A percentile compares a stretch with the other conserved stretches of the same genome.
Evolutionary conservation across 108 stramenopile genomes (phyloP).

Genomic region (Nitzschia palea): DNA sequence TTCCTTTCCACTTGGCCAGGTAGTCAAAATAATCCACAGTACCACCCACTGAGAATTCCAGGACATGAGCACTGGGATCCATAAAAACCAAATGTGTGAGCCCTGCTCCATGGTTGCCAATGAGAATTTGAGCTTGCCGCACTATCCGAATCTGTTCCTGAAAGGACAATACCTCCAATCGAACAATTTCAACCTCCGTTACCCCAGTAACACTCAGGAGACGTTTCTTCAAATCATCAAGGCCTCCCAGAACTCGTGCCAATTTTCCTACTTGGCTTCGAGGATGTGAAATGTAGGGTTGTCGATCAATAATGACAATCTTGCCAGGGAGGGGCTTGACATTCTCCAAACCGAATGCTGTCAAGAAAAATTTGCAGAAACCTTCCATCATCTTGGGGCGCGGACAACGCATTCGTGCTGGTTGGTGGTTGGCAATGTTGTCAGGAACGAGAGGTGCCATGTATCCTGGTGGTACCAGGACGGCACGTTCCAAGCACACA

Average conservation of each 20-base stretch:
- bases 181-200: slow-evolving; percentile 24
- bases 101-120: slow-evolving; percentile 41
- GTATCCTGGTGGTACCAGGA: slow-evolving; percentile 47
- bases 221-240: background rate
- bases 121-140: slow-evolving; percentile 30
- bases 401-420: background rate
- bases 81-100: slow-evolving; percentile 25
- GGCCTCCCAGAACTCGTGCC: background rate
- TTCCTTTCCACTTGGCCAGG: slow-evolving; percentile 15
- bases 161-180: slow-evolving; percentile 25
- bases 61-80: slow-evolving; percentile 7
- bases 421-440: too few species aligned
- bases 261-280: slow-evolving; percentile 15
- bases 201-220: background rate
- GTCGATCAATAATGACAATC: slow-evolving; percentile 43
- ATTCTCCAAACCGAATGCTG: slow-evolving; percentile 13
- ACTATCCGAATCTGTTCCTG: slow-evolving; percentile 25
- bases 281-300: slow-evolving; percentile 45
- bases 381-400: background rate
- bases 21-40: slow-evolving; percentile 18
- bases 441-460: slow-evolving; percentile 14
- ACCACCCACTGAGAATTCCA: slow-evolving; percentile 12
- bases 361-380: slow-evolving; percentile 35
- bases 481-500: slow-evolving; percentile 39
- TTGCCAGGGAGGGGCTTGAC: slow-evolving; percentile 14